These are phyloP conservation scores for Pleurotus tuoliensis DNA, from an alignment of 768 basidiomycete genomes.

Conservation along the genomic window DNA sequence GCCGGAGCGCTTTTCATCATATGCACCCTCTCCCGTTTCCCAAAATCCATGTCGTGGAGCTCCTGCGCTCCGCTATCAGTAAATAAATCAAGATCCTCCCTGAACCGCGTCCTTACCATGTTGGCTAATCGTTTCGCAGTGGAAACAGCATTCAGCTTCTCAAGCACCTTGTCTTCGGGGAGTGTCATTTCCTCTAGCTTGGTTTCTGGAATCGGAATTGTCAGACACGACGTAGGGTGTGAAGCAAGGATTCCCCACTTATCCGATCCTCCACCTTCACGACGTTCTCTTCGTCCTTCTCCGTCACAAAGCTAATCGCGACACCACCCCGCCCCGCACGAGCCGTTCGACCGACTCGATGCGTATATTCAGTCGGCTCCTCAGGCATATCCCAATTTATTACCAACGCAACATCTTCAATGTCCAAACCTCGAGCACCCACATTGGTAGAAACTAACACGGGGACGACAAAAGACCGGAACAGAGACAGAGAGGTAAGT, in stretches of 20 bases:
- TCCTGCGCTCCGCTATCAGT: constrained; percentile 42
- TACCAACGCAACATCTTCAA: constrained; percentile 93
- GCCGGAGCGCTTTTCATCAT: constrained; percentile 44
- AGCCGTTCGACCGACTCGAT: constrained; percentile 92
- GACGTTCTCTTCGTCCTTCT: constrained; percentile 84
- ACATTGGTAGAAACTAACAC: constrained; percentile 95
- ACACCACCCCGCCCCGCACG: constrained; percentile 86
- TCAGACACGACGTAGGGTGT: background rate
- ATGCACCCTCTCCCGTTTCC: constrained; percentile 82
- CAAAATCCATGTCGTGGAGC: constrained; percentile 86
- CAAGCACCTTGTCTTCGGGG: constrained; percentile 78
- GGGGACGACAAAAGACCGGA: constrained; percentile 82
- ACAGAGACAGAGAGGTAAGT: constrained; percentile 76
- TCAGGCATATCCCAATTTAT: constrained; percentile 96
- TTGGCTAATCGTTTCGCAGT: constrained; percentile 90
- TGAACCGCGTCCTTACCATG: constrained; percentile 60
- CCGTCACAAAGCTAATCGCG: constrained; percentile 93
- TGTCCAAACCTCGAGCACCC: constrained; percentile 91
- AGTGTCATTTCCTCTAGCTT: constrained; percentile 71
- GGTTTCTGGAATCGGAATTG: constrained; percentile 45
- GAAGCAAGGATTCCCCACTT: constrained; percentile 43
- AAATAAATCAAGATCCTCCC: background rate
- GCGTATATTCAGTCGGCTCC: constrained; percentile 91
- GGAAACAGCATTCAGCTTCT: constrained; percentile 83
- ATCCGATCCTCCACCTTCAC: constrained; percentile 83